Evolutionary conservation across 164 flowering plant genomes (phyloP), one percentile per base, ranked within the genome.

Genomic region (Saururus chinensis): DNA sequence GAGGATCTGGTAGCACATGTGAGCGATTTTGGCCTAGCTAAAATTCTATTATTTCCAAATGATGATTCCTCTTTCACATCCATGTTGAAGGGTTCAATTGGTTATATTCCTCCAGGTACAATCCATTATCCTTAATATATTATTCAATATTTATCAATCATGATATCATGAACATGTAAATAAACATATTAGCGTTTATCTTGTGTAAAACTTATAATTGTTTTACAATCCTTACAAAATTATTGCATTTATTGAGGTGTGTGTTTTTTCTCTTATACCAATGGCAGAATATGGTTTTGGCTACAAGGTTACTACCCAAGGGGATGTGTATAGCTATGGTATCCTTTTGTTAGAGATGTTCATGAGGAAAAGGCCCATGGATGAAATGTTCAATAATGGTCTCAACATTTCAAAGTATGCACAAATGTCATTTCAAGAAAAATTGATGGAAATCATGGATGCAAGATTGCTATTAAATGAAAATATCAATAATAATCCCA

Each of bases 1-100:
- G n/a, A n/a, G n/a, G n/a, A n/a, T n/a, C n/a, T n/a, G n/a, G n/a
- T n/a, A n/a, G n/a, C n/a, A n/a, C n/a, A 54, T 59, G 70, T 71
- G 9, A 65, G 77, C 24, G 77, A 77, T 56, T 77, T 77, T 53
- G 80, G 80, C 40, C 62, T 74, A 45, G 75, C 79, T 19, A 68
- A 45, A 53, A 53, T 75, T 51, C 63, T 77, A 17, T 25, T 30
- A 16, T 16, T 12, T 8, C 35, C 35, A 23, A 19, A 25, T 1
- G 35, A 19, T 25, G 23, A 24, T n/a, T n/a, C 37, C n/a, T 19
- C 21, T 21, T 19, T 7, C n/a, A 52, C 55, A 19, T 19, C 23
- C 23, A 21, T 8, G 9, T n/a, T 56, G 19, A 56, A 56, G 40
- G 59, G 59, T 12, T 22, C 59, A 13, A 56, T 56, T 56, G 59